Conservation (phyloP, 768 basidiomycete genomes). For the Exsudoporus frostii region DNA sequence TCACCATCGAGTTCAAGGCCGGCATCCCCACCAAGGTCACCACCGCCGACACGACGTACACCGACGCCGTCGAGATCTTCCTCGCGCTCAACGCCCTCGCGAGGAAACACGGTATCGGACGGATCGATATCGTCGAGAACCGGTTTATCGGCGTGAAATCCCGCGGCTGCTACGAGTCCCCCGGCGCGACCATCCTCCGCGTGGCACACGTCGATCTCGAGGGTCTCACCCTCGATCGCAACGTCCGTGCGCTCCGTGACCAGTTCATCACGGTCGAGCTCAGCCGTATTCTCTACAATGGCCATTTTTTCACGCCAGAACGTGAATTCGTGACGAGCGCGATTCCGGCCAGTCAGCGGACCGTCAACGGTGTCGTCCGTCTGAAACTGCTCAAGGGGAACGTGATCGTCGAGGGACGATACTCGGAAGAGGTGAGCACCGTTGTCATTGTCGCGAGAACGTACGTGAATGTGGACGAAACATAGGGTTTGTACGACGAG, state of each 20-base stretch:
- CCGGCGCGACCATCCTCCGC: slow-evolving; percentile 94
- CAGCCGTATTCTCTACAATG: slow-evolving; percentile 93
- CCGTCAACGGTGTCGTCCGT: slow-evolving; percentile 90
- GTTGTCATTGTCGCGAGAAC: background rate
- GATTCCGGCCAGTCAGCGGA: slow-evolving; percentile 92
- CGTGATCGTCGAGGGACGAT: slow-evolving; percentile 88
- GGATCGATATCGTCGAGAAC: slow-evolving; percentile 99
- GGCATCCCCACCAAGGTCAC: slow-evolving; percentile 89
- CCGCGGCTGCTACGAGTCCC: slow-evolving; percentile 98
- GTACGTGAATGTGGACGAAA: background rate
- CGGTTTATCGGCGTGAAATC: slow-evolving; percentile 99
- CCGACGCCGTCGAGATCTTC: slow-evolving; percentile 96
- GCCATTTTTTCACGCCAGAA: slow-evolving; percentile 99
- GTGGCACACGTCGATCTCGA: slow-evolving; percentile 95
- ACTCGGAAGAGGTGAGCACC: slow-evolving; percentile 69
- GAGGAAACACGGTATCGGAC: slow-evolving; percentile 91
- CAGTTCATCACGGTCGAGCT: slow-evolving; percentile 92
- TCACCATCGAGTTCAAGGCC: slow-evolving; percentile 80
- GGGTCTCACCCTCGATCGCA: slow-evolving; percentile 96
- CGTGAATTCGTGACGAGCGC: slow-evolving; percentile 90
- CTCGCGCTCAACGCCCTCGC: slow-evolving; percentile 85
- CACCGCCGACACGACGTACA: slow-evolving; percentile 57
- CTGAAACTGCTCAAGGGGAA: slow-evolving; percentile 96
- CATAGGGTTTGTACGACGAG: slow-evolving; percentile 92
- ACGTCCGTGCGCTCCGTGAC: slow-evolving; percentile 91